A percentile compares a stretch with the other conserved stretches of the same genome.
Evolutionary conservation across 306 rosid genomes (phyloP).

Genomic region (Prunus davidiana): DNA sequence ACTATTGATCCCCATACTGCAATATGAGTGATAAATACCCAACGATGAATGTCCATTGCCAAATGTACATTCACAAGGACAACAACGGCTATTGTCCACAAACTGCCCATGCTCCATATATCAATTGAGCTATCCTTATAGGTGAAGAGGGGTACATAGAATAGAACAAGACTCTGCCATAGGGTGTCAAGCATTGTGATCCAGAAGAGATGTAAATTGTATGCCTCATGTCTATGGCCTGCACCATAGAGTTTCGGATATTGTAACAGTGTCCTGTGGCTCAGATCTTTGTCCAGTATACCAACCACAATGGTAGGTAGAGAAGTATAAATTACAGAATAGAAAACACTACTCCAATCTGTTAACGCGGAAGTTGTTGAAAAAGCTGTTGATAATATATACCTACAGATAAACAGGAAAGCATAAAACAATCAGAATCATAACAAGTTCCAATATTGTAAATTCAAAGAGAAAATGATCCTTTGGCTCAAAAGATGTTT

Average conservation of each 20-base stretch:
- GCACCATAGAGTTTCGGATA: slow-evolving; percentile 83
- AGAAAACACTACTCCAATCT: slow-evolving; percentile 97
- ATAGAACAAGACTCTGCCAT: slow-evolving; percentile 98
- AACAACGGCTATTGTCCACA: slow-evolving; percentile 97
- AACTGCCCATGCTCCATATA: slow-evolving; percentile 92
- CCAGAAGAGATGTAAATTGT: slow-evolving; percentile 85
- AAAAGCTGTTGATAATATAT: slow-evolving; percentile 79
- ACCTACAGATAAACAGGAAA: slow-evolving; percentile 51
- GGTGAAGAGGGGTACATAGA: slow-evolving; percentile 69
- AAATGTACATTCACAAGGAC: slow-evolving; percentile 86
- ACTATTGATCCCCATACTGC: slow-evolving; percentile 96
- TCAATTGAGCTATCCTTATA: slow-evolving; percentile 84
- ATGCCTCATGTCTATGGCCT: slow-evolving; percentile 88
- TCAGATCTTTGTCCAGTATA: slow-evolving; percentile 83
- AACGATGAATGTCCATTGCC: slow-evolving; percentile 89
- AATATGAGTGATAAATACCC: slow-evolving; percentile 72
- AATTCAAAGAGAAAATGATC: not conserved
- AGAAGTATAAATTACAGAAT: slow-evolving; percentile 90
- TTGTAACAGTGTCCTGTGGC: slow-evolving; percentile 65
- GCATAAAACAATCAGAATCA: slow-evolving; percentile 16
- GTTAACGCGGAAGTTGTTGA: slow-evolving; percentile 93
- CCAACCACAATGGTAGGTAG: slow-evolving; percentile 94
- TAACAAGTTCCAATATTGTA: not conserved
- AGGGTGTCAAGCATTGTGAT: slow-evolving; percentile 88
- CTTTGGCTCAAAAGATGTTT: not conserved